Conservation (phyloP, 225 moss, liverwort and hornwort genomes). For the Bryum argenteum region DNA sequence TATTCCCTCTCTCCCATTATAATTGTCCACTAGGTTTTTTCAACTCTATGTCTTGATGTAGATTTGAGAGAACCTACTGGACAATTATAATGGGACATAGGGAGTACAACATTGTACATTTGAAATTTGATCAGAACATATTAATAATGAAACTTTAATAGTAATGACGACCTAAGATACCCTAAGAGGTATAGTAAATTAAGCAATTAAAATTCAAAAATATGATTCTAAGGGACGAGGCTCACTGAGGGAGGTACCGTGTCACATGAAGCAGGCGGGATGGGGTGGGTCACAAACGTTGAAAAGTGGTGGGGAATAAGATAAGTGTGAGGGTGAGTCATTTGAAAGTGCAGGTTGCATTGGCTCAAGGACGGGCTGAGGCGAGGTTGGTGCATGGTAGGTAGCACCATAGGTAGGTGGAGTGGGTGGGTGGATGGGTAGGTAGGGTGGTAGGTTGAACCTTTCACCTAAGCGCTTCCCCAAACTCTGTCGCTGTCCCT, state of each 20-base stretch:
- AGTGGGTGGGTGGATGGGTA: slow-evolving; percentile 28
- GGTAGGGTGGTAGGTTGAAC: slow-evolving; percentile 42
- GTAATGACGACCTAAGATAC: no score
- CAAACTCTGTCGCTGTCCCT: slow-evolving; percentile 27
- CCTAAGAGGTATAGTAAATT: no score
- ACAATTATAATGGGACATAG: no score
- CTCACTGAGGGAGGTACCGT: background rate
- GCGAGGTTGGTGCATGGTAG: slow-evolving; percentile 35
- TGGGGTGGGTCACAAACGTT: background rate
- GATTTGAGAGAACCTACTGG: no score
- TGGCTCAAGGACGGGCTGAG: background rate
- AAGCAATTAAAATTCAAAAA: no score
- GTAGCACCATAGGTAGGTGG: background rate
- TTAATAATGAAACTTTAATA: no score
- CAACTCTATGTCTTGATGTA: no score
- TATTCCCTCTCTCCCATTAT: no score
- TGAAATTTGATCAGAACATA: no score
- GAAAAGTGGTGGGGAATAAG: background rate
- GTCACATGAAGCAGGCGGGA: background rate
- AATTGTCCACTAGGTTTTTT: no score
- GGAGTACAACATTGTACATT: no score
- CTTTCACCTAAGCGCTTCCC: slow-evolving; percentile 10
- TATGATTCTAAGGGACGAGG: no score
- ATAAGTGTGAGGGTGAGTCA: slow-evolving; percentile 6
- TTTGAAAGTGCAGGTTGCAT: background rate